Evolutionary conservation across 148 eudicot genomes (phyloP).

Genomic region (Arctostaphylos glauca): DNA sequence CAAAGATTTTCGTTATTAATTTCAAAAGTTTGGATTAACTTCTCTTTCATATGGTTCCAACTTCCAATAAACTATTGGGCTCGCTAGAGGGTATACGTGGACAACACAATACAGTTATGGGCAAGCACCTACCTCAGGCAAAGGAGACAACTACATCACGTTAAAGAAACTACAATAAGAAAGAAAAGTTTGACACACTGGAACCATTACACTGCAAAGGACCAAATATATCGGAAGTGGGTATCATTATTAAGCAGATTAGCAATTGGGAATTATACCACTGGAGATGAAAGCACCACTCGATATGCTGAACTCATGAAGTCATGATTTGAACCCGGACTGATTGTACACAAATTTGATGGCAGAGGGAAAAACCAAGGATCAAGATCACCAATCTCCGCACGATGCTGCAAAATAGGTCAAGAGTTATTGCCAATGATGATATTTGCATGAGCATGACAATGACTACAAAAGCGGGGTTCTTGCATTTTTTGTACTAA

Average conservation of each 20-base stretch:
- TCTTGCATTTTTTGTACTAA: background rate
- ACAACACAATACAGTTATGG: too few species aligned
- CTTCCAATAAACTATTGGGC: background rate
- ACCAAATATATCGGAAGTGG: conserved; percentile 1
- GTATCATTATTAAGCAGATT: conserved; percentile 8
- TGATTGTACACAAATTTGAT: conserved; percentile 51
- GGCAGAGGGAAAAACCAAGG: conserved; percentile 91
- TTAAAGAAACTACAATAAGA: background rate
- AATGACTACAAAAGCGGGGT: background rate
- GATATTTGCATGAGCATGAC: background rate
- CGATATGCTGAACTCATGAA: conserved; percentile 65
- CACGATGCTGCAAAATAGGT: conserved; percentile 42
- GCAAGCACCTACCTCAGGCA: too few species aligned
- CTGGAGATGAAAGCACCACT: conserved; percentile 81
- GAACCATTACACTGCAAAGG: background rate
- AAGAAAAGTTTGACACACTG: background rate
- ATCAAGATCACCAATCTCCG: conserved; percentile 54
- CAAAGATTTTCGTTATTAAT: background rate
- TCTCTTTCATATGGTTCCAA: background rate
- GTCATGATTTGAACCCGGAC: conserved; percentile 89
- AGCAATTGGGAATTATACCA: conserved; percentile 51
- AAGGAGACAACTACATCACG: background rate
- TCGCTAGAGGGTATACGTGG: background rate
- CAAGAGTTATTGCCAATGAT: conserved; percentile 5
- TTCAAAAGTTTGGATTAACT: background rate